Base-by-base conservation (phyloP, 164 flowering plant species). In the Stephania japonica region DNA sequence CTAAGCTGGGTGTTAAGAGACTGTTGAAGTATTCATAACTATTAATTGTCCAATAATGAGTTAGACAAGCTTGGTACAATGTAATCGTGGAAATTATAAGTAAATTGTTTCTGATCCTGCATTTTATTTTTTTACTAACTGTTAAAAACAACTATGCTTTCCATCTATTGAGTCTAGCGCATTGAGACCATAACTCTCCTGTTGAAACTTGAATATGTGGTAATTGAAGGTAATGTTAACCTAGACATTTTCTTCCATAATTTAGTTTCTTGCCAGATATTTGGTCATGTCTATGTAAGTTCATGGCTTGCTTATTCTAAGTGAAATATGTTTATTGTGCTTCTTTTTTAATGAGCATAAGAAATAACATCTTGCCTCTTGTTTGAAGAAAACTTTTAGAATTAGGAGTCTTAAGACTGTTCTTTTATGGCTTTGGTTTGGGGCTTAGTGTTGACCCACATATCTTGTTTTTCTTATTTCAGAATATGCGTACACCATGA, bases 401-500 rank as follows among this genome's bases (percentile, higher is more conserved):
- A n/a, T n/a, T 23, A 6, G 26, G n/a, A n/a, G n/a, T n/a, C n/a
- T 21, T 63, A 63, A 63, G 25, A 38, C 1, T 66, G 44, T 66
- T 26, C 1, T 5, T 32, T 27, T 32, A 11, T 18, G 2, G 2
- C 38, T 23, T 14, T 65, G 26, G 41, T 12, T 65, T 47, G 11
- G 21, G 6, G 7, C 41, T 53, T 8, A 18, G 13, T 16, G 47
- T 23, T 44, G 63, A 24, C 73, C 8, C n/a, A 32, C 59, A 27
- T 14, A 50, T 43, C 42, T 66, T 53, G 21, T 74, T 63, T 67
- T 50, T 69, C 16, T 38, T 11, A 21, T 78, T 70, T 41, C 95
- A 96, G 99, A 96, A 75, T 96, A 96, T 81, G 97, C 98, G 1
- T 96, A 90, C 87, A 90, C 98, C 7, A 92, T 96, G 98, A 93